Conservation (phyloP, 352 stramenopile genomes). For the Globisporangium carolinianum region DNA sequence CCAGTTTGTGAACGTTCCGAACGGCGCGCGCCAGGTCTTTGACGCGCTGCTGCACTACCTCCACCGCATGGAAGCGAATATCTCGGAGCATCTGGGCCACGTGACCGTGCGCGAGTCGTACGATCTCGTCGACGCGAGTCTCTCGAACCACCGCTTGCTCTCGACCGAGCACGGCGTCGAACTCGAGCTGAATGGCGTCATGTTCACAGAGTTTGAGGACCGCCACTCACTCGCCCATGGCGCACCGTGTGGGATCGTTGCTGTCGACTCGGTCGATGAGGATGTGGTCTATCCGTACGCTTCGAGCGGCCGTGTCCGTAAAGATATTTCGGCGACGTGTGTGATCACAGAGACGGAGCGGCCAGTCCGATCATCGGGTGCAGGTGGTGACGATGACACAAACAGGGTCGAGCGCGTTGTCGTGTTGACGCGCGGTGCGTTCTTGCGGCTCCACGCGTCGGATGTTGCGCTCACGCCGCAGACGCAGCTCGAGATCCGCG, state of each 20-base stretch:
- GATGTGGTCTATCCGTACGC: constrained; percentile 52
- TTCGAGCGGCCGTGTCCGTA: constrained; percentile 26
- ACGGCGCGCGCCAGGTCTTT: constrained; percentile 34
- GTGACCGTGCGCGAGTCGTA: constrained; percentile 54
- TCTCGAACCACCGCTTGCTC: constrained; percentile 49
- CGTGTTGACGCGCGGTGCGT: constrained; percentile 14
- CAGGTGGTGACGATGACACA: neutral
- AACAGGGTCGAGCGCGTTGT: constrained; percentile 8
- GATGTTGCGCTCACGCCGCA: constrained; percentile 5
- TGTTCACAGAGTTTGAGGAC: constrained; percentile 37
- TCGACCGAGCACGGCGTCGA: constrained; percentile 32
- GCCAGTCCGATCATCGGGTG: neutral
- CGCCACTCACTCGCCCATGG: constrained; percentile 12
- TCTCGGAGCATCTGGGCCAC: constrained; percentile 47
- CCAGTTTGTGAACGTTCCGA: constrained; percentile 28
- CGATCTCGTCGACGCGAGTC: constrained; percentile 29
- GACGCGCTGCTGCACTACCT: constrained; percentile 52
- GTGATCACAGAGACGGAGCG: constrained; percentile 21
- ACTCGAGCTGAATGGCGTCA: constrained; percentile 42
- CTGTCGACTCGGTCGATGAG: constrained; percentile 36
- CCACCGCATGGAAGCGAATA: constrained; percentile 51
- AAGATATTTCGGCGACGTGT: constrained; percentile 40
- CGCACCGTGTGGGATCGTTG: constrained; percentile 25
- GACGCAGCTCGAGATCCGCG: constrained; percentile 9
- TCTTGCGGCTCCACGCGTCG: constrained; percentile 8